Evolutionary conservation across 441 rosid species (phyloP).

Genomic region (Gossypium lobatum): DNA sequence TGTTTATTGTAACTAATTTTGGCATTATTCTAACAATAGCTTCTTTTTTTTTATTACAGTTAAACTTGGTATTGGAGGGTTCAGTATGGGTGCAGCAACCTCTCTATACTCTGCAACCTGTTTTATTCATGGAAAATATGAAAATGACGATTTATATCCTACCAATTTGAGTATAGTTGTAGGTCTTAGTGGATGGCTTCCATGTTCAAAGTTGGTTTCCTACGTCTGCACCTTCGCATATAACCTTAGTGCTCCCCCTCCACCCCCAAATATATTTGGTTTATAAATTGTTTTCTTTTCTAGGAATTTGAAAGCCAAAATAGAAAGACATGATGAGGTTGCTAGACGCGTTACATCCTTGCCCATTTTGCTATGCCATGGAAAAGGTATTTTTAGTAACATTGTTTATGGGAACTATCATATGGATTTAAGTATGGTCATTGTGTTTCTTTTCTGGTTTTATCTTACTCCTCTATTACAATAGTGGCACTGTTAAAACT

Average conservation of each 20-base stretch:
- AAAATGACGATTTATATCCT: constrained; percentile 62
- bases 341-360: constrained; percentile 59
- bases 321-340: constrained; percentile 41
- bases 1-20: neutral
- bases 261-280: neutral
- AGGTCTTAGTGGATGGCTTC: constrained; percentile 98
- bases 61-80: constrained; percentile 91
- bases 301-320: constrained; percentile 57
- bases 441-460: too few species aligned
- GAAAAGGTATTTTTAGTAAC: constrained; percentile 46
- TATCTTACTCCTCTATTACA: neutral
- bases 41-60: constrained; percentile 36
- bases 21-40: neutral
- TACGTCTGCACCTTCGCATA: constrained; percentile 11
- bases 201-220: constrained; percentile 72
- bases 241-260: constrained; percentile 4
- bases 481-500: neutral
- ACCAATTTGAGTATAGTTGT: constrained; percentile 61
- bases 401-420: constrained; percentile 4
- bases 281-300: constrained; percentile 6
- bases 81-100: constrained; percentile 97
- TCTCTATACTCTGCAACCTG: constrained; percentile 76
- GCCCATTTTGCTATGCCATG: constrained; percentile 83
- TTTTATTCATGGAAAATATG: constrained; percentile 60
- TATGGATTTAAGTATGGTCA: neutral